phyloP scores from a whole-genome alignment of 1,139 yeast genomes.

The Candida anutae region DNA sequence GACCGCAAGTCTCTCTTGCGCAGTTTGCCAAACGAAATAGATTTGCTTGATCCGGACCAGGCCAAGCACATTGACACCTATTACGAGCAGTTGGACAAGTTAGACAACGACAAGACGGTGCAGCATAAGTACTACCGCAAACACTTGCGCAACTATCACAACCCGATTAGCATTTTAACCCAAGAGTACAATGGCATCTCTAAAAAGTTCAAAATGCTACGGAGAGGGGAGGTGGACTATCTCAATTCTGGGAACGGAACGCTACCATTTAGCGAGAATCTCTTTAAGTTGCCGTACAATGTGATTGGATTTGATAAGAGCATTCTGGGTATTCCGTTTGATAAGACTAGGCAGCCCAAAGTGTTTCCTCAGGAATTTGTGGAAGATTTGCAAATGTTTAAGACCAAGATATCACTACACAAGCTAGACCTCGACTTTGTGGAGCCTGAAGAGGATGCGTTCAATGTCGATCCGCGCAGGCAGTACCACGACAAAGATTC shows the following conservation, averaged over 20 bases:
- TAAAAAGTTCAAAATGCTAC: constrained; percentile 27
- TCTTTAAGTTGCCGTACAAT: constrained; percentile 30
- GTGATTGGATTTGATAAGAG: constrained; percentile 39
- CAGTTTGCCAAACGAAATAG: constrained; percentile 32
- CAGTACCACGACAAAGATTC: constrained; percentile 5
- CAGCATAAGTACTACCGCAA: constrained; percentile 32
- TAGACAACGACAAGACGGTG: constrained; percentile 33
- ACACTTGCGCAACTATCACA: constrained; percentile 24
- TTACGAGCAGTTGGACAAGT: constrained; percentile 22
- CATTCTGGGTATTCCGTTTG: constrained; percentile 33
- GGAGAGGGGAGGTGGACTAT: constrained; percentile 27
- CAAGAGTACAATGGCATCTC: constrained; percentile 33
- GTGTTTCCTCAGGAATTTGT: constrained; percentile 34
- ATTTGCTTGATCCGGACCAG: constrained; percentile 18
- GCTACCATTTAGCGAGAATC: no score
- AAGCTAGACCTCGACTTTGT: constrained; percentile 35
- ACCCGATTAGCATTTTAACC: constrained; percentile 23
- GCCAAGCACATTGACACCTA: constrained; percentile 23
- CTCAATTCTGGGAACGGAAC: constrained; percentile 21
- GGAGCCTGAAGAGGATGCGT: constrained; percentile 19
- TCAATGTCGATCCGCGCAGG: constrained; percentile 16
- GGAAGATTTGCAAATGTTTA: constrained; percentile 29
- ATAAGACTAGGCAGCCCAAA: constrained; percentile 12
- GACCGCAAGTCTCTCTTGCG: constrained; percentile 28
- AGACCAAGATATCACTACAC: constrained; percentile 24